Evolutionary conservation across 1,284 basidiomycete genomes (phyloP).

Genomic region (Baeospora myosura): DNA sequence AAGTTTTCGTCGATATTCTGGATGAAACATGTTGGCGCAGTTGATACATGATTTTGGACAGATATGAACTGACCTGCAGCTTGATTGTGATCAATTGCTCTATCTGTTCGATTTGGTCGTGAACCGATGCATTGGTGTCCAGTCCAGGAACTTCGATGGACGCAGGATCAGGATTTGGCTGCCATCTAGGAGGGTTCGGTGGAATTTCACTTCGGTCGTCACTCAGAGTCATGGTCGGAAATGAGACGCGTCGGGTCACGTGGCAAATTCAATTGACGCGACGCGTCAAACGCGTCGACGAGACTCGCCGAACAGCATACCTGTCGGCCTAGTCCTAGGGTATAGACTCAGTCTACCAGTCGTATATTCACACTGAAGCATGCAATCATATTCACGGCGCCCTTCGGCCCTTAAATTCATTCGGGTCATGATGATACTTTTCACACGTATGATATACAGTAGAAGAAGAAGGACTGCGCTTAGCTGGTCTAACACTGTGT

Average conservation of each 20-base stretch:
- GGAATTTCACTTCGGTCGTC: conserved; percentile 27
- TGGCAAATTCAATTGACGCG: neutral
- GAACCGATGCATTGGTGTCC: conserved; percentile 65
- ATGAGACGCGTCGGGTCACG: conserved; percentile 8
- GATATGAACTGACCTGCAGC: conserved; percentile 50
- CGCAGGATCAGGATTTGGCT: conserved; percentile 53
- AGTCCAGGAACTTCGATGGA: conserved; percentile 69
- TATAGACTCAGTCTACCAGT: too few species aligned
- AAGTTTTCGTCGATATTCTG: conserved; percentile 94
- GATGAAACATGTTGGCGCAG: conserved; percentile 10
- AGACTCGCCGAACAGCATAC: too few species aligned
- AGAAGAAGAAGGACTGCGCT: too few species aligned
- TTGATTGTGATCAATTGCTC: conserved; percentile 92
- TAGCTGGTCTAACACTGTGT: too few species aligned
- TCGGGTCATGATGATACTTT: too few species aligned
- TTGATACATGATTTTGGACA: neutral
- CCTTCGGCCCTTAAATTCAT: too few species aligned
- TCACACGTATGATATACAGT: too few species aligned
- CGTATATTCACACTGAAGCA: too few species aligned
- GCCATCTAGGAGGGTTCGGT: conserved; percentile 54
- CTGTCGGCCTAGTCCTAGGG: too few species aligned
- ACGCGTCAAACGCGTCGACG: neutral
- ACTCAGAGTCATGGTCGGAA: conserved; percentile 16
- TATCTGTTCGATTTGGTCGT: conserved; percentile 88
- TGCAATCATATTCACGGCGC: too few species aligned